phyloP scores from a whole-genome alignment of 345 rosid genomes.

The Rhizophora apiculata region DNA sequence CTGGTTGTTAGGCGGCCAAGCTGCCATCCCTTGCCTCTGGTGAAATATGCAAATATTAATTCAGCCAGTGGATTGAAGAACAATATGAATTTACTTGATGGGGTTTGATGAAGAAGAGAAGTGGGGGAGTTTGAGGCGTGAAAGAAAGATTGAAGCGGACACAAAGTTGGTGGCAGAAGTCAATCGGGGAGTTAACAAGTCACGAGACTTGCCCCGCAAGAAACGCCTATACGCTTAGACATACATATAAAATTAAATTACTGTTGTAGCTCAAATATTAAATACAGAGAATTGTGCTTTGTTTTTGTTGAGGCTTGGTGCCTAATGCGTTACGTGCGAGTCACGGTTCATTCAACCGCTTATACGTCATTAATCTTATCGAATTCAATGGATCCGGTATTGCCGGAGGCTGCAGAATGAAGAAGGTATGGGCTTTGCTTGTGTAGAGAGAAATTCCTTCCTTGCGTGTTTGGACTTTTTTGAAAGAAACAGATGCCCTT shows the following conservation, averaged over 20 bases:
- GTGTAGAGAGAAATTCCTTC: slow-evolving; percentile 22
- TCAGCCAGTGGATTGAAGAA: too few relatives aligned
- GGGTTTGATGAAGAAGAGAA: neutral
- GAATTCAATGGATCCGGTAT: too few relatives aligned
- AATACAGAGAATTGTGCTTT: too few relatives aligned
- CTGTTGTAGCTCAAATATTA: too few relatives aligned
- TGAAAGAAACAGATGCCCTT: neutral
- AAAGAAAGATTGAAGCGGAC: neutral
- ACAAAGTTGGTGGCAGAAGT: slow-evolving; percentile 15
- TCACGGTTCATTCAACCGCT: too few relatives aligned
- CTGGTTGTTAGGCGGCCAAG: slow-evolving; percentile 16
- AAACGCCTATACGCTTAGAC: neutral
- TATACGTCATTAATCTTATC: too few relatives aligned
- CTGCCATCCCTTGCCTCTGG: slow-evolving; percentile 9
- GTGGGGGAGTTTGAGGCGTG: slow-evolving; percentile 2
- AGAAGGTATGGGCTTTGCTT: neutral
- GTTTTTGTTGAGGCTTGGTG: too few relatives aligned
- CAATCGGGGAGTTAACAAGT: neutral
- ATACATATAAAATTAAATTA: too few relatives aligned
- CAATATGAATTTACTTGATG: neutral
- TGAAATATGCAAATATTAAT: too few relatives aligned
- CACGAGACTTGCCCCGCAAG: slow-evolving; percentile 20
- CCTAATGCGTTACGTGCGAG: too few relatives aligned
- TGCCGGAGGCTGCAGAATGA: too few relatives aligned
- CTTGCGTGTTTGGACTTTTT: slow-evolving; percentile 19